Percentiles rank a stretch among this genome's conserved stretches.
These are phyloP conservation scores for Larix kaempferi DNA, from an alignment of 75 land plant species.

Conservation along the genomic window DNA sequence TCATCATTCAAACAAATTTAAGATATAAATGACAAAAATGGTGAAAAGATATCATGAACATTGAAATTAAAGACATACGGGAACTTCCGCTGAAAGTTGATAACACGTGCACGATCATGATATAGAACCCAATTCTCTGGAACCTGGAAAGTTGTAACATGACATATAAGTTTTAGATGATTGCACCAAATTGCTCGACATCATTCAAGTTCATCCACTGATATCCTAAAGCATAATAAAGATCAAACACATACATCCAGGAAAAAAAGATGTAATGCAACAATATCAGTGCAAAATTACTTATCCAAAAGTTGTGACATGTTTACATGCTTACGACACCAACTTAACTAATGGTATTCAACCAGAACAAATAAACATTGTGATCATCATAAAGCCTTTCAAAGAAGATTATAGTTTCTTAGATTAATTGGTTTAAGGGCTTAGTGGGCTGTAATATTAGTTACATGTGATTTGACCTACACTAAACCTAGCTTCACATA, in stretches of 20 bases:
- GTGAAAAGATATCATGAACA: background rate
- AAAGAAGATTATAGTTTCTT: background rate
- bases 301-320: background rate
- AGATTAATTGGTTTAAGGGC: background rate
- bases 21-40: background rate
- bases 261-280: background rate
- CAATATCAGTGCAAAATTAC: background rate
- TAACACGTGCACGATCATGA: slow-evolving; percentile 5
- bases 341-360: too few relatives aligned
- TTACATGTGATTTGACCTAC: background rate
- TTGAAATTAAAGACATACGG: background rate
- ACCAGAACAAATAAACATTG: background rate
- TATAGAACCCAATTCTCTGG: slow-evolving; percentile 3
- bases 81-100: slow-evolving; percentile 13
- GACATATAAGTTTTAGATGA: background rate
- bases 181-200: background rate
- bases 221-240: background rate
- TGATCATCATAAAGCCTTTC: background rate
- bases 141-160: background rate
- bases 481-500: background rate
- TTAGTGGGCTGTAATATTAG: background rate
- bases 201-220: background rate
- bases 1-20: background rate
- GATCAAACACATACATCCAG: background rate
- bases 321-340: background rate